These are phyloP conservation scores for Ceratocystis huliohia DNA, from an alignment of 2,329 filamentous ascomycete genomes.

Conservation along the genomic window DNA sequence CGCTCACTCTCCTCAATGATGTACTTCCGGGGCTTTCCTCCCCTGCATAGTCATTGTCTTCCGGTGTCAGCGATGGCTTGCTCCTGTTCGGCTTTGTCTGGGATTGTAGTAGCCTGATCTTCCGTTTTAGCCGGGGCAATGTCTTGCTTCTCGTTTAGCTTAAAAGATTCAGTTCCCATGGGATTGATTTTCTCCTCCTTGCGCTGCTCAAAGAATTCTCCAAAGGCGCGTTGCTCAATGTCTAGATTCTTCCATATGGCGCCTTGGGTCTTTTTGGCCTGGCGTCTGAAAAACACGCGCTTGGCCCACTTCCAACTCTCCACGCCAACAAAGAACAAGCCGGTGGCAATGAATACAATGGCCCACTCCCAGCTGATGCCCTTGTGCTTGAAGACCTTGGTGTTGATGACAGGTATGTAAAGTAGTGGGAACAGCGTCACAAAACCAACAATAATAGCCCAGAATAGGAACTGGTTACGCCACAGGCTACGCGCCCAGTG, in stretches of 20 bases:
- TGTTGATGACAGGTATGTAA: slow-evolving; percentile 50
- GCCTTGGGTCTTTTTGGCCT: slow-evolving; percentile 24
- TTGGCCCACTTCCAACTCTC: slow-evolving; percentile 49
- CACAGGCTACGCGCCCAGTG: slow-evolving; percentile 57
- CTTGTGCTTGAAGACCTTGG: slow-evolving; percentile 46
- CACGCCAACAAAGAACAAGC: slow-evolving; percentile 45
- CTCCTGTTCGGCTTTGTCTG: not conserved
- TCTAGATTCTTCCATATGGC: slow-evolving; percentile 30
- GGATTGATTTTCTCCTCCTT: not conserved
- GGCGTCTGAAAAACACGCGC: slow-evolving; percentile 32
- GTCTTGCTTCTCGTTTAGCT: not conserved
- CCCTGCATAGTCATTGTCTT: slow-evolving; percentile 23
- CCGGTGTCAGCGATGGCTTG: slow-evolving; percentile 2
- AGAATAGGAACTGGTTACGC: slow-evolving; percentile 62
- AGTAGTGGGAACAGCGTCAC: slow-evolving; percentile 39
- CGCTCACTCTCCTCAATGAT: not conserved
- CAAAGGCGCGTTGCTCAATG: slow-evolving; percentile 32
- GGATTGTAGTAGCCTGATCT: not conserved
- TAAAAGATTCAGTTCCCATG: slow-evolving; percentile 5
- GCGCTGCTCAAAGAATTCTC: slow-evolving; percentile 27
- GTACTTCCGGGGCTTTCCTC: slow-evolving; percentile 22
- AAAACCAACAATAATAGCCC: slow-evolving; percentile 41
- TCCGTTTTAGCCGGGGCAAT: not conserved
- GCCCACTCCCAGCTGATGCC: slow-evolving; percentile 52
- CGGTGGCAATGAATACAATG: slow-evolving; percentile 42